Evolutionary conservation across 1,284 basidiomycete species (phyloP), one percentile per base, ranked within the genome.

Genomic region (Amylostereum chailletii): DNA sequence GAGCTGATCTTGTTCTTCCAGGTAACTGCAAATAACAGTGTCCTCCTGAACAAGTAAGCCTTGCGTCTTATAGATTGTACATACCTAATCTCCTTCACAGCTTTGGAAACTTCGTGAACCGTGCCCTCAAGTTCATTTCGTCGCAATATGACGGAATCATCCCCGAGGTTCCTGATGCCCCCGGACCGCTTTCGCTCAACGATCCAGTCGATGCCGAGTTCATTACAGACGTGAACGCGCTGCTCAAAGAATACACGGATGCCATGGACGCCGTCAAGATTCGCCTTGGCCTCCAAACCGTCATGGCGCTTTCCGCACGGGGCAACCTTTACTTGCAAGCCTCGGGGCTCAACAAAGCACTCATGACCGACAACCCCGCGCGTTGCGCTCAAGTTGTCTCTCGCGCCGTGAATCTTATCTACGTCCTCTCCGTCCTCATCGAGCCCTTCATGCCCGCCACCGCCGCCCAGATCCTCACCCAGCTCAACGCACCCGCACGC

Each of bases 91-190:
- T 34, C n/a, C 19, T 30, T 29, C 34, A 34, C 48, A 90, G 87
- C 71, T 86, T 99, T 56, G 95, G 95, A 50, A 99, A 99, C 74
- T 99, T 98, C 66, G 90, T 98, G 58, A 99, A 99, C 68, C 90
- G 95, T 43, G 78, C 81, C 10, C 73, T 98, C 63, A 97, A 96
- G 66, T 99, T 99, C 62, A 79, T 93, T 46, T 80, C 86, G 9
- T 89, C 91, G 34, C 93, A 94, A 65, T 96, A 90, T 66, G 77
- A 85, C 53, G 73, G 87, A 41, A 66, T 86, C 44, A 74, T 98
- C 29, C 94, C 94, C 8, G 89, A 93, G 46, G 76, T 82, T 47
- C 76, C 73, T 26, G 88, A 89, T 57, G 69, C 71, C 27, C 75
- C 77, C 7, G 90, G 89, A 3, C 74, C 79, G 8, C 66, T 87